Conservation (phyloP, 2,329 filamentous ascomycete species). For the Drechslerella dactyloides region DNA sequence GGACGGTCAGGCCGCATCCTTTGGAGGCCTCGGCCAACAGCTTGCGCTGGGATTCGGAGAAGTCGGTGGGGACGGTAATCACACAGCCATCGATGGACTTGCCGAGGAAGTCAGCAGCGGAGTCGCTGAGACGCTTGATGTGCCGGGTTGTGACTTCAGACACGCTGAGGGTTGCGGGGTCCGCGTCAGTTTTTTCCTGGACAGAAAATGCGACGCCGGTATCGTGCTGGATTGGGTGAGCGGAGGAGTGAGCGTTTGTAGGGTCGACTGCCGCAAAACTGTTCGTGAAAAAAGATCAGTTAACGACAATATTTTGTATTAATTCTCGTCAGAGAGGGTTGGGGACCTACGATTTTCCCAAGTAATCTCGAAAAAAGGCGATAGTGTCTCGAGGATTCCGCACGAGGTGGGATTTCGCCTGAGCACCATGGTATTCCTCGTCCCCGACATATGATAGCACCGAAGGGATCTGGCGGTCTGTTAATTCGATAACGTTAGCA, state of each 20-base stretch:
- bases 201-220: constrained; percentile 80
- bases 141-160: constrained; percentile 84
- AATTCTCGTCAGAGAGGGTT: not conserved
- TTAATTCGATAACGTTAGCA: constrained; percentile 10
- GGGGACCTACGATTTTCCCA: constrained; percentile 81
- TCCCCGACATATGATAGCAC: constrained; percentile 93
- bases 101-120: constrained; percentile 89
- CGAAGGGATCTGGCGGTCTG: constrained; percentile 95
- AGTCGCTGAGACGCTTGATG: constrained; percentile 77
- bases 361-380: constrained; percentile 92
- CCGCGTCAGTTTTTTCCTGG: constrained; percentile 73
- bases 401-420: constrained; percentile 91
- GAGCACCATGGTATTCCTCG: constrained; percentile 94
- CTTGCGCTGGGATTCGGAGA: constrained; percentile 82
- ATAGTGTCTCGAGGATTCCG: constrained; percentile 93
- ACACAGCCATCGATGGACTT: constrained; percentile 94
- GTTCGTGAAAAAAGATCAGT: constrained; percentile 1
- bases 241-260: constrained; percentile 89
- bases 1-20: constrained; percentile 80
- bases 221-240: constrained; percentile 79
- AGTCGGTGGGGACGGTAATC: constrained; percentile 92
- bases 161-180: constrained; percentile 73
- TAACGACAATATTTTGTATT: not conserved
- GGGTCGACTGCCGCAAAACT: constrained; percentile 95
- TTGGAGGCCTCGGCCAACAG: constrained; percentile 79